Evolutionary conservation across 2,329 filamentous ascomycete genomes (phyloP), one percentile per base, ranked within the genome.

Genomic region (Cercospora berteroae): DNA sequence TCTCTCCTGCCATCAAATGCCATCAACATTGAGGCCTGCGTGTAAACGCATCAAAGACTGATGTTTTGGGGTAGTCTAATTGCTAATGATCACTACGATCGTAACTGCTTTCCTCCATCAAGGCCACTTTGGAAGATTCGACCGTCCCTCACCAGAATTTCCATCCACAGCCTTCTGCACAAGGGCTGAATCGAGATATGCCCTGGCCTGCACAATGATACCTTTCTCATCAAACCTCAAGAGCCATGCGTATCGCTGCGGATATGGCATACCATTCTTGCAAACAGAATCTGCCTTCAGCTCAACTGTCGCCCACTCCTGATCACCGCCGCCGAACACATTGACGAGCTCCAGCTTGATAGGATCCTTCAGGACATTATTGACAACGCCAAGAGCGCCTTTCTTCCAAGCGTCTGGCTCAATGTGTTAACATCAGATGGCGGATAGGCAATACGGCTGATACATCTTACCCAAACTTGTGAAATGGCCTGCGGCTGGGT

Each of bases 261-360:
- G 69, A 65, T 75, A 75, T 12, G 63, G 57, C 73, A 73, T 73
- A 72, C 74, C 74, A 63, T 75, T 75, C 71, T 73, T 73, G 69
- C 74, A 75, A 3, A 69, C 66, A 20, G 68, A 67, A 61, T 74
- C 67, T 13, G 74, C 74, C 36, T 71, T 71, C n/a, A 75, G 65
- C 65, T 76, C 74, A 4, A 75, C 62, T 0, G 69, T 65, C 2
- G 74, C 74, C 74, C 74, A 76, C 42, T 70, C 71, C 59, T 74
- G 68, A 16, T 72, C 72, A 5, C 69, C 71, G 13, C 73, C 71
- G 2, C 74, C 73, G 10, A 74, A 62, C 2, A 75, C 72, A 65
- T 76, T 76, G n/a, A 70, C 64, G 29, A 75, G 61, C 18, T 69
- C 69, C 3, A 75, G 65, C 31, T 69, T 56, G n/a, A 77, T 61